phyloP scores from a whole-genome alignment of 2,329 filamentous ascomycete species.

The Hortaea sp. region DNA sequence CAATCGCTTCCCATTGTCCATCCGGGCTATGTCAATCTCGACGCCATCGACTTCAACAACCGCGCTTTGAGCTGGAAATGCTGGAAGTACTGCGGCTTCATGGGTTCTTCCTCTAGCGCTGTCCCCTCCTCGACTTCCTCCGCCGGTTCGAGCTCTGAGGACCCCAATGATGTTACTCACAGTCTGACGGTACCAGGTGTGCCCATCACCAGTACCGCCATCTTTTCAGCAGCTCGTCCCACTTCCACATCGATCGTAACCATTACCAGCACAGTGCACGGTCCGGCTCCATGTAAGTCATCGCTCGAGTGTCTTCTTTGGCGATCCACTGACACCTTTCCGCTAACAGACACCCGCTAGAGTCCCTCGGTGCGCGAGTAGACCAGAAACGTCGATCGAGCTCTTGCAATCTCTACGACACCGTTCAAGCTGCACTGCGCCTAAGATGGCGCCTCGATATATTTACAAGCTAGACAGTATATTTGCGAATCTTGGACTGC shows the following conservation, averaged over 20 bases:
- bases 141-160: not conserved
- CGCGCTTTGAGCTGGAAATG: slow-evolving; percentile 8
- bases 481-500: not conserved
- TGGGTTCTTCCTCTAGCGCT: not conserved
- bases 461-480: not conserved
- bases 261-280: not conserved
- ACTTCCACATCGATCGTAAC: not conserved
- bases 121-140: not conserved
- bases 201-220: not conserved
- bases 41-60: slow-evolving; percentile 9
- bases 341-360: too few relatives aligned
- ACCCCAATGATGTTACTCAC: not conserved
- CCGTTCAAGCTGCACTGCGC: too few relatives aligned
- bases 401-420: too few relatives aligned
- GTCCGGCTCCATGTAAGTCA: not conserved
- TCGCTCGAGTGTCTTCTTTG: too few relatives aligned
- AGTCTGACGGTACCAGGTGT: not conserved
- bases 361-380: too few relatives aligned
- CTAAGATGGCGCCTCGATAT: not conserved
- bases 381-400: too few relatives aligned
- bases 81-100: slow-evolving; percentile 8
- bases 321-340: too few relatives aligned
- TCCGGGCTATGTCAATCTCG: slow-evolving; percentile 9
- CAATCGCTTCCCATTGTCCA: slow-evolving; percentile 7
- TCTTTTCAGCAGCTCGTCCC: not conserved